phyloP scores from a whole-genome alignment of 2,329 filamentous ascomycete species.

The Aspergillus awamori region DNA sequence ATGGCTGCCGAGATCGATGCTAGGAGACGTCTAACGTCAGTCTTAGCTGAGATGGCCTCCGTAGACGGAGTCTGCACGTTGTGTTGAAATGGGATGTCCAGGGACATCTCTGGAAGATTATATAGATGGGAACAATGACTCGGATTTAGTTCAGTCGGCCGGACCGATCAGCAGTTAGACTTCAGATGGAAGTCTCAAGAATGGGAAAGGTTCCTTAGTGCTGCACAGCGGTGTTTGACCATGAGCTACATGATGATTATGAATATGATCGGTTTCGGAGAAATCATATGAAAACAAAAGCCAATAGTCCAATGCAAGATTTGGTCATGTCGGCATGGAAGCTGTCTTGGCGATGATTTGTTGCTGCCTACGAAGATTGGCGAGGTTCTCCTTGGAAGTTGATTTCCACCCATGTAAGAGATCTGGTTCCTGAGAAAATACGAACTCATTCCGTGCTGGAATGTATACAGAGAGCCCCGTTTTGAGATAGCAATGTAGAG shows the following conservation, averaged over 20 bases:
- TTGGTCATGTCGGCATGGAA: background rate
- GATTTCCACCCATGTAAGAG: background rate
- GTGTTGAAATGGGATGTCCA: background rate
- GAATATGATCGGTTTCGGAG: too few relatives aligned
- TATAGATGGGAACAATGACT: background rate
- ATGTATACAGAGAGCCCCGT: background rate
- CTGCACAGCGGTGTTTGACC: background rate
- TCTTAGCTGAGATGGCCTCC: slow-evolving; percentile 33
- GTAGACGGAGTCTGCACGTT: slow-evolving; percentile 11
- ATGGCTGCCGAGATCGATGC: slow-evolving; percentile 41
- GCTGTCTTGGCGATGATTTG: slow-evolving; percentile 1
- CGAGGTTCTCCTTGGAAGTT: background rate
- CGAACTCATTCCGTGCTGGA: background rate
- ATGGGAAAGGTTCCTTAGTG: background rate
- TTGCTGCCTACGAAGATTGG: slow-evolving; percentile 17
- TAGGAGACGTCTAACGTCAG: slow-evolving; percentile 38
- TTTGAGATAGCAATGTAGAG: background rate
- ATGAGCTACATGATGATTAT: background rate
- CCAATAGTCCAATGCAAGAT: background rate
- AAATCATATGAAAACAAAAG: background rate
- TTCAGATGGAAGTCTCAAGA: background rate
- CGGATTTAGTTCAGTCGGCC: too few relatives aligned
- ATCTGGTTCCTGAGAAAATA: background rate
- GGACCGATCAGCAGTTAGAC: background rate
- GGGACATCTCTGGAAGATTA: background rate